phyloP scores from a whole-genome alignment of 2,329 filamentous ascomycete genomes.

The Acrodontium crateriforme region DNA sequence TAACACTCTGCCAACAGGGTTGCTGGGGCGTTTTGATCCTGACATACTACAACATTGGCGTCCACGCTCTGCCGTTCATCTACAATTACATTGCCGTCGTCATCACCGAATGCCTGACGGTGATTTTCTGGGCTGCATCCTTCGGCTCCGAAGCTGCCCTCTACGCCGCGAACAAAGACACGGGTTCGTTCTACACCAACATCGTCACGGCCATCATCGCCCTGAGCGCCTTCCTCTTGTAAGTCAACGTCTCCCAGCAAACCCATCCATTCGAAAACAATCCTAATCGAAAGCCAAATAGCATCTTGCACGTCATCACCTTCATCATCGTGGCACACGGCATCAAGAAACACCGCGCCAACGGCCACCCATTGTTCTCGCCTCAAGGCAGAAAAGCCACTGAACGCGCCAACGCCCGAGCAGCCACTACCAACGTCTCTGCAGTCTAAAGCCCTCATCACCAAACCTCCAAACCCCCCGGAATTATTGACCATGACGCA shows the following conservation, averaged over 20 bases:
- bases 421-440: too few relatives aligned
- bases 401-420: too few relatives aligned
- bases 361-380: background rate
- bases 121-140: constrained; percentile 4
- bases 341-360: background rate
- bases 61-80: constrained; percentile 1
- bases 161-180: background rate
- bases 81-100: constrained; percentile 5
- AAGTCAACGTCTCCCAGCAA: background rate
- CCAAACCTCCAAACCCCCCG: too few relatives aligned
- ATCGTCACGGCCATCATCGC: background rate
- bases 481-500: too few relatives aligned
- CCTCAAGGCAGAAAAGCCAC: too few relatives aligned
- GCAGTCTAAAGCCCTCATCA: too few relatives aligned
- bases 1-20: too few relatives aligned
- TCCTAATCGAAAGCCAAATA: background rate
- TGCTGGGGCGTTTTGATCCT: constrained; percentile 4
- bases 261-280: background rate
- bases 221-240: constrained; percentile 1
- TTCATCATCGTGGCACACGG: background rate
- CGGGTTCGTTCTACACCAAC: too few relatives aligned
- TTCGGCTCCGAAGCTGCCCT: constrained; percentile 2
- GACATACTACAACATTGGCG: constrained; percentile 4
- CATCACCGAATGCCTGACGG: constrained; percentile 2
- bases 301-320: background rate